These are phyloP conservation scores for Dothideomycetes sp. DNA, from an alignment of 2,329 filamentous ascomycete genomes.

Conservation along the genomic window DNA sequence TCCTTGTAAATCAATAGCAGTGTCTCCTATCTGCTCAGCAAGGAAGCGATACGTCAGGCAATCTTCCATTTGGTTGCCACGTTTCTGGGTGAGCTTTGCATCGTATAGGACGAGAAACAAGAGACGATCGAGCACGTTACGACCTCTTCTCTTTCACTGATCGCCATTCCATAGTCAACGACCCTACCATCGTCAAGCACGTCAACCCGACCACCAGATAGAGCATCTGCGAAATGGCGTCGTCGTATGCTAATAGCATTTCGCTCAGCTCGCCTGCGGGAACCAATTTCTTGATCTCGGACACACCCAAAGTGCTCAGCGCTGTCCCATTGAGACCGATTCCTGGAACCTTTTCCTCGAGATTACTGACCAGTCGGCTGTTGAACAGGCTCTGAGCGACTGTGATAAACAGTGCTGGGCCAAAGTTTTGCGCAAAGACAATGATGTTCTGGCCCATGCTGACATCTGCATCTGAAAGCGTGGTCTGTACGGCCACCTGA, in stretches of 20 bases:
- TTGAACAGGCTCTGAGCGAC: conserved; percentile 15
- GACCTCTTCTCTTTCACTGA: conserved; percentile 16
- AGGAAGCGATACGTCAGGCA: too few species aligned
- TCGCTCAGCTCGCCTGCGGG: conserved; percentile 1
- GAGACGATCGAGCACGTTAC: too few species aligned
- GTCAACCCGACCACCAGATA: conserved; percentile 15
- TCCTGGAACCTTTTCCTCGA: neutral
- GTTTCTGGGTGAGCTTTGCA: too few species aligned
- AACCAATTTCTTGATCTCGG: neutral
- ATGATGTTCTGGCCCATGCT: conserved; percentile 20
- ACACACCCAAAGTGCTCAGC: neutral
- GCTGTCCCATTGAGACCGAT: neutral
- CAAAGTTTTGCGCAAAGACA: conserved; percentile 19
- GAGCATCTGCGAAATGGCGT: conserved; percentile 18
- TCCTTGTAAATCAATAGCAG: too few species aligned
- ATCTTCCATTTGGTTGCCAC: too few species aligned
- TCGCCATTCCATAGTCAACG: conserved; percentile 18
- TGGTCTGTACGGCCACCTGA: conserved; percentile 22
- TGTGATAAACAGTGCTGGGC: conserved; percentile 11
- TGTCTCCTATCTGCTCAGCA: too few species aligned
- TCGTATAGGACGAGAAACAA: too few species aligned
- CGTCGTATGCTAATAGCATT: conserved; percentile 14
- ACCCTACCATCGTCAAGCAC: conserved; percentile 15
- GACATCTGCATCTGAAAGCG: conserved; percentile 16
- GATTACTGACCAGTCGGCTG: neutral